phyloP scores from a whole-genome alignment of 2,329 filamentous ascomycete species.

The Fusarium guadeloupense region DNA sequence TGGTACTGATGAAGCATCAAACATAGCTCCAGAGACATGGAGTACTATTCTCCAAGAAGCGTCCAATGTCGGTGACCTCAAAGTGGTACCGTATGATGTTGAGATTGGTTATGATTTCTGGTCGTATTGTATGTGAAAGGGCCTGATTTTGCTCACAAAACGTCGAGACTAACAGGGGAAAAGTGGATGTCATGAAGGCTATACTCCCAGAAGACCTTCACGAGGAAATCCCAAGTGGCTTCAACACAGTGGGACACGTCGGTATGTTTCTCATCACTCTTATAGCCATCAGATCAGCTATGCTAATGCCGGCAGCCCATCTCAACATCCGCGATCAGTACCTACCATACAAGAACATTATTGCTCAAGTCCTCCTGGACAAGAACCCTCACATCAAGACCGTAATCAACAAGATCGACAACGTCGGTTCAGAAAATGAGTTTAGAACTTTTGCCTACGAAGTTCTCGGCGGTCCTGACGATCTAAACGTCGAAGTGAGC shows the following conservation, averaged over 20 bases:
- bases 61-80: slow-evolving; percentile 72
- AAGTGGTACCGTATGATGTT: slow-evolving; percentile 78
- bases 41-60: slow-evolving; percentile 74
- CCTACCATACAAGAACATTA: slow-evolving; percentile 84
- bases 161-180: slow-evolving; percentile 28
- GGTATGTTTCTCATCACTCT: slow-evolving; percentile 57
- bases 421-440: slow-evolving; percentile 84
- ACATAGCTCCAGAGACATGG: slow-evolving; percentile 73
- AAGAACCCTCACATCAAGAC: slow-evolving; percentile 86
- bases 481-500: slow-evolving; percentile 83
- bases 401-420: slow-evolving; percentile 95
- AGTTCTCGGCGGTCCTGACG: slow-evolving; percentile 80
- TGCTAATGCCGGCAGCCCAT: slow-evolving; percentile 67
- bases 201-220: slow-evolving; percentile 83
- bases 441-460: slow-evolving; percentile 96
- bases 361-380: slow-evolving; percentile 86
- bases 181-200: slow-evolving; percentile 83
- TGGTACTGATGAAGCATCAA: slow-evolving; percentile 7
- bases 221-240: slow-evolving; percentile 84
- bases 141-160: not conserved
- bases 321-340: slow-evolving; percentile 88
- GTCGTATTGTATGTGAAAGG: slow-evolving; percentile 72
- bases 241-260: slow-evolving; percentile 89
- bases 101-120: slow-evolving; percentile 85
- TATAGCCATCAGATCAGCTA: not conserved